Evolutionary conservation across 2,329 filamentous ascomycete genomes (phyloP), one percentile per base, ranked within the genome.

Genomic region (Ambrosiella beaveri): DNA sequence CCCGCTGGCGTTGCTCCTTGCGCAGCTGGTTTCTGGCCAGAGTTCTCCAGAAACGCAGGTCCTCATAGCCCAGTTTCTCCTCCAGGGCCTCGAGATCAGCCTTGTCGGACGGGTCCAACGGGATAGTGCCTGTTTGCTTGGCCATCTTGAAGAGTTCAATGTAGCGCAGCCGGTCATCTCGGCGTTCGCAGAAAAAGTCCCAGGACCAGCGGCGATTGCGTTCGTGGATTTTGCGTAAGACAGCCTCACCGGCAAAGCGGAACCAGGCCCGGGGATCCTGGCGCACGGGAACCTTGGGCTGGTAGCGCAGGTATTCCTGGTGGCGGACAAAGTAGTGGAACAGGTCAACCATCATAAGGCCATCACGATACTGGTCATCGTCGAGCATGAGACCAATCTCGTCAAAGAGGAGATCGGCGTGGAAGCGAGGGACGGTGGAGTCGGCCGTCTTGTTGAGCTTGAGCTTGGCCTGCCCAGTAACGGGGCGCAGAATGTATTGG

Each of bases 311-410:
- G 73, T 97, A 96, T 68, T 99, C 91, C 68, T 97, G 93, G 64
- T 98, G 93, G 38, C 91, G 84, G 64, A 96, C 86, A 69, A 97
- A 98, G 71, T 95, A 97, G 69, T 98, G 93, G 74, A 99, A 98
- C 2, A 97, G 75, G 67, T 99, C 93, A 1, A 97, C 86, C 74
- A 99, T 86, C 93, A 98, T 98, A 60, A 99, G 73, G 4, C 85
- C 88, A 71, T 99, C 93, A 37, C 94, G 86, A 67, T 99, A 99
- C 68, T 99, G 93, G 63, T 96, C 82, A 63, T 98, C 91, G 64
- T 99, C 94, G 38, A 99, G 78, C n/a, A 97, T 87, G 62, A 99
- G 84, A 55, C 94, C 93, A 60, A 99, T 90, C 67, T 99, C 94
- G 66, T 99, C 91, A 65, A 99, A 99, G 1, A 97, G 73, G 15